Evolutionary conservation across 345 rosid species (phyloP).

Genomic region (Aegle marmelos): DNA sequence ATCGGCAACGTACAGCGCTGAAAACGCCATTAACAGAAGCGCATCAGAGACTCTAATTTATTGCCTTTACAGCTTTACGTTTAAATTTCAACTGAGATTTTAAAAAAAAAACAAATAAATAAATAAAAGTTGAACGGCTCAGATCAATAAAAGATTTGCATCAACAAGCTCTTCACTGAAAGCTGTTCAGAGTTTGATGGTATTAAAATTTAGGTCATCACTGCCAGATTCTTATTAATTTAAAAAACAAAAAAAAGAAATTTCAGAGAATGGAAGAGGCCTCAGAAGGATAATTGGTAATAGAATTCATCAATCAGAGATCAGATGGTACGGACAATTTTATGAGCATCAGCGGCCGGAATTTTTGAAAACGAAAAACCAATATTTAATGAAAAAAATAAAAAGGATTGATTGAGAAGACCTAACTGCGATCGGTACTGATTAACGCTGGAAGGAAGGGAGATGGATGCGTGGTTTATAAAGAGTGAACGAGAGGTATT

Average conservation of each 20-base stretch:
- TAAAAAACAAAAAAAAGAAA: background rate
- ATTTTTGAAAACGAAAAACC: too few species aligned
- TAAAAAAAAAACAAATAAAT: too few species aligned
- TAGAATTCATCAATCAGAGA: conserved; percentile 28
- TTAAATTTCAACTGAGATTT: fast-evolving
- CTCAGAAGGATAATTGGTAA: conserved; percentile 30
- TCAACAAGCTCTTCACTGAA: conserved; percentile 24
- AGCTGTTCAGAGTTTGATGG: conserved; percentile 61
- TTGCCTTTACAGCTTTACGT: conserved; percentile 49
- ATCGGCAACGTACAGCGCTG: conserved; percentile 61
- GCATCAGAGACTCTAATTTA: conserved; percentile 76
- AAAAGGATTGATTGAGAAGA: background rate
- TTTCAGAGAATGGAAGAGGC: conserved; percentile 1
- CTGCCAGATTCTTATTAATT: conserved; percentile 17
- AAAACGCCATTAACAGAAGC: conserved; percentile 37
- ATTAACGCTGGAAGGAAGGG: background rate
- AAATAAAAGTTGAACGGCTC: conserved; percentile 15
- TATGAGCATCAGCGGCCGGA: conserved; percentile 40
- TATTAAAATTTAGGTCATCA: conserved; percentile 37
- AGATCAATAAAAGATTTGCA: conserved; percentile 19
- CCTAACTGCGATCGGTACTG: background rate
- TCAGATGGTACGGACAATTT: conserved; percentile 69
- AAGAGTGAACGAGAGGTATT: background rate
- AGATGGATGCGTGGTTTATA: background rate
- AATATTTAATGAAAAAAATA: background rate